These are phyloP conservation scores for Hymenoscyphus fraxineus DNA, from an alignment of 2,329 filamentous ascomycete genomes.

Conservation along the genomic window DNA sequence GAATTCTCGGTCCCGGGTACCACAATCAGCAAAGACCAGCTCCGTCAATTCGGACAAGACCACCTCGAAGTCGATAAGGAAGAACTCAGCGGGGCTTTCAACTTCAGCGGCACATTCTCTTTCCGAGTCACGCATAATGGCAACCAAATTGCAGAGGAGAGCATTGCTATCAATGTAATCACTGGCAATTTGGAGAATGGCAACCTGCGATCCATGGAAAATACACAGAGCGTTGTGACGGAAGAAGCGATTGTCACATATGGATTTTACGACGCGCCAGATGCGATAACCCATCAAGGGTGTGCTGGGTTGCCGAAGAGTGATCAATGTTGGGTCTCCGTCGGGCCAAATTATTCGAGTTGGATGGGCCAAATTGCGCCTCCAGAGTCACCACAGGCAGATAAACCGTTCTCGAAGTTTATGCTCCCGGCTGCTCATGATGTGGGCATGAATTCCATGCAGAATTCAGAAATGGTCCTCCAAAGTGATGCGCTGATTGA, in stretches of 20 bases:
- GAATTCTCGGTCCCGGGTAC: constrained; percentile 44
- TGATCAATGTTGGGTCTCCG: constrained; percentile 45
- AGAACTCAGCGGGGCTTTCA: constrained; percentile 40
- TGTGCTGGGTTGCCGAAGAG: constrained; percentile 40
- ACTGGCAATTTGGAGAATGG: constrained; percentile 43
- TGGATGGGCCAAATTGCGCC: constrained; percentile 45
- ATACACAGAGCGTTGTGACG: constrained; percentile 27
- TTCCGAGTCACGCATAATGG: constrained; percentile 41
- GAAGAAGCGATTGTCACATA: constrained; percentile 42
- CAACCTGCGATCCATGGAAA: constrained; percentile 29
- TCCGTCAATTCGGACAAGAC: constrained; percentile 37
- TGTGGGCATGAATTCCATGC: constrained; percentile 50
- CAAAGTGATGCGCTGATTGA: constrained; percentile 31
- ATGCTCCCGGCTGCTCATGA: constrained; percentile 47
- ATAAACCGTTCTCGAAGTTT: constrained; percentile 41
- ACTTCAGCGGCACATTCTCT: constrained; percentile 43
- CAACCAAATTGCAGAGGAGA: constrained; percentile 41
- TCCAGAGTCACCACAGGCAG: constrained; percentile 37
- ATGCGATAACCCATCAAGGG: constrained; percentile 40
- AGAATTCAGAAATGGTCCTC: constrained; percentile 40
- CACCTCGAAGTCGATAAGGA: constrained; percentile 45
- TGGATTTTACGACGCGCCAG: constrained; percentile 49
- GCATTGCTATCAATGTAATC: constrained; percentile 44
- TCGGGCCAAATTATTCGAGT: constrained; percentile 39
- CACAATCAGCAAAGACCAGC: constrained; percentile 34